These are phyloP conservation scores for Fusarium graminum DNA, from an alignment of 2,329 filamentous ascomycete genomes.

Conservation along the genomic window DNA sequence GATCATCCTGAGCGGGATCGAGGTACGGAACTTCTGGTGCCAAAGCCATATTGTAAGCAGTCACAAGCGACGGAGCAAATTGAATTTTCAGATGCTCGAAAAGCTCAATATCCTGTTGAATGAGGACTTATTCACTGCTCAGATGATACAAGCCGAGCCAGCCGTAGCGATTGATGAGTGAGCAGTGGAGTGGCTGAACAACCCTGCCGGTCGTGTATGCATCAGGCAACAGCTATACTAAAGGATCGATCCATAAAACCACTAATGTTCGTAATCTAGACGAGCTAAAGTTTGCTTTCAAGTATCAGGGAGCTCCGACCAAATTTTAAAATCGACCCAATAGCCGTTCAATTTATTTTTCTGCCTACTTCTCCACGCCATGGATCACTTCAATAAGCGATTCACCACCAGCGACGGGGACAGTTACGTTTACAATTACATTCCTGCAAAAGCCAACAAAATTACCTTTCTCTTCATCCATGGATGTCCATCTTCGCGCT, in stretches of 20 bases:
- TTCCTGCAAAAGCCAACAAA: slow-evolving; percentile 9
- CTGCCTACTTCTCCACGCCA: background rate
- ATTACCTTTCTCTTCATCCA: slow-evolving; percentile 40
- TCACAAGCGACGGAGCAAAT: accelerated
- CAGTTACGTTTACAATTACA: slow-evolving; percentile 24
- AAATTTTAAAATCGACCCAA: too few relatives aligned
- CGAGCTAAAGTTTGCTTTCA: too few relatives aligned
- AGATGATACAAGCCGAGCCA: background rate
- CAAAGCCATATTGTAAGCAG: background rate
- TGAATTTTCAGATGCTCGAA: accelerated
- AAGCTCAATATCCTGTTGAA: background rate
- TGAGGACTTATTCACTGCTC: background rate
- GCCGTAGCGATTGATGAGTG: background rate
- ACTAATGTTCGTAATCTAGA: background rate
- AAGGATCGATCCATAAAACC: background rate
- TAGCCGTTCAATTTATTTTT: too few relatives aligned
- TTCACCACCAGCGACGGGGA: slow-evolving; percentile 7
- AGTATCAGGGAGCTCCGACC: too few relatives aligned
- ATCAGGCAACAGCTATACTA: background rate
- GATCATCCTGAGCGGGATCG: background rate
- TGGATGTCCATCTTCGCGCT: slow-evolving; percentile 37
- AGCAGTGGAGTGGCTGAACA: background rate
- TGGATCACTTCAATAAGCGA: slow-evolving; percentile 11
- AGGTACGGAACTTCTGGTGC: background rate
- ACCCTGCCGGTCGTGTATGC: background rate